A percentile compares a stretch with the other conserved stretches of the same genome.
Evolutionary conservation across 352 stramenopile species (phyloP).

Genomic region (Plasmopara muralis): DNA sequence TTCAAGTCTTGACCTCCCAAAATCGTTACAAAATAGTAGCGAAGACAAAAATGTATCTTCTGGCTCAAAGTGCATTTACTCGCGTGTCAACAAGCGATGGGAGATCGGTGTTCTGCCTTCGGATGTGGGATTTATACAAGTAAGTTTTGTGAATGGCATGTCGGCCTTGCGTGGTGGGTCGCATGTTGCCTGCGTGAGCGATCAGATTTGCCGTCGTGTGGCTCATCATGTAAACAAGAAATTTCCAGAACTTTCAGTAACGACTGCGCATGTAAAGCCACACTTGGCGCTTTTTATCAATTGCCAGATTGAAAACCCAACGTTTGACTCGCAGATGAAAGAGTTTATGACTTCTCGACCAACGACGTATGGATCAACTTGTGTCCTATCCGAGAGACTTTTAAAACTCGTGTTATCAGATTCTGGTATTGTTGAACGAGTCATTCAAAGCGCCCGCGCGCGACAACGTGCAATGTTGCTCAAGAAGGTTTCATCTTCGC

Average conservation of each 20-base stretch:
- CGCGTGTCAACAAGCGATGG: slow-evolving; percentile 93
- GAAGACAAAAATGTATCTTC: slow-evolving; percentile 53
- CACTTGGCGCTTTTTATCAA: slow-evolving; percentile 98
- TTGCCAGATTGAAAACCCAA: slow-evolving; percentile 97
- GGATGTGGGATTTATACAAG: slow-evolving; percentile 91
- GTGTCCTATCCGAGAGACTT: slow-evolving; percentile 90
- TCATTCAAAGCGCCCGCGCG: slow-evolving; percentile 89
- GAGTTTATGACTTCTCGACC: slow-evolving; percentile 95
- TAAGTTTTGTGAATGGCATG: slow-evolving; percentile 99
- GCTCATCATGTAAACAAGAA: slow-evolving; percentile 95
- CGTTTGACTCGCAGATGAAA: slow-evolving; percentile 99
- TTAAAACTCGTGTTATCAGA: slow-evolving; percentile 94
- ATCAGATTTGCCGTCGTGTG: slow-evolving; percentile 83
- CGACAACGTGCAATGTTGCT: slow-evolving; percentile 92
- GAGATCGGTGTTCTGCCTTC: slow-evolving; percentile 91
- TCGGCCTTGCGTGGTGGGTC: slow-evolving; percentile 94
- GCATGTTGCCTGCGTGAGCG: slow-evolving; percentile 90
- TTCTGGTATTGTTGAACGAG: slow-evolving; percentile 92
- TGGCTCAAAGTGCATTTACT: slow-evolving; percentile 85
- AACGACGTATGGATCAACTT: slow-evolving; percentile 84
- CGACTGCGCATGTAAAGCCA: slow-evolving; percentile 93
- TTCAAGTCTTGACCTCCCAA: not conserved
- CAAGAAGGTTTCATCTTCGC: slow-evolving; percentile 76
- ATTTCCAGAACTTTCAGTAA: slow-evolving; percentile 90
- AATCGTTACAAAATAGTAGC: slow-evolving; percentile 9